Conservation (phyloP, 2,329 filamentous ascomycete species). For the Ceratocystis destructans region DNA sequence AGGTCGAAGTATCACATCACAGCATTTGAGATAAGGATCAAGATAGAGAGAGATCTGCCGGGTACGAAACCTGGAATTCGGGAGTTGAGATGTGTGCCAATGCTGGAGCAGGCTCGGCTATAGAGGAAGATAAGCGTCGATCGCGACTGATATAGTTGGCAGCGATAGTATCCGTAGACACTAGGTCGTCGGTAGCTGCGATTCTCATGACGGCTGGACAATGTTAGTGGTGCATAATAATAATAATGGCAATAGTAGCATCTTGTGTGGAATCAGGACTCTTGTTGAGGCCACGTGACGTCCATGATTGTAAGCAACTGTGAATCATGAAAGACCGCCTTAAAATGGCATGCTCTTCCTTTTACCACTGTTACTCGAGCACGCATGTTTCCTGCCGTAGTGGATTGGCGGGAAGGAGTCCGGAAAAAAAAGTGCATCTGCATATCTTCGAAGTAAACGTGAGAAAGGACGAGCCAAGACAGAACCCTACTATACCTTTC, state of each 20-base stretch:
- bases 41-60: background rate
- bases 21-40: background rate
- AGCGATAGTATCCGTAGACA: background rate
- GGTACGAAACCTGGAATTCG: too few species aligned
- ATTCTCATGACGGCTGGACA: background rate
- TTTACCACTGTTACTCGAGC: too few species aligned
- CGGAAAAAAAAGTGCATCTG: too few species aligned
- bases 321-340: too few species aligned
- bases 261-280: background rate
- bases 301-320: too few species aligned
- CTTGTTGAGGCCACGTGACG: background rate
- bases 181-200: too few species aligned
- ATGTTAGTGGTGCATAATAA: background rate
- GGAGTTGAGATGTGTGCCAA: background rate
- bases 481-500: too few species aligned
- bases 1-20: conserved; percentile 9
- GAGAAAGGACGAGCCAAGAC: too few species aligned
- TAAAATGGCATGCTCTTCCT: too few species aligned
- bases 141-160: background rate
- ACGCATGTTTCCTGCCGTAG: too few species aligned
- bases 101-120: background rate
- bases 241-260: background rate
- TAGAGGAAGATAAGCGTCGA: background rate
- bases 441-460: too few species aligned
- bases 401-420: too few species aligned